Percentiles rank a stretch among this genome's conserved stretches.
phyloP scores from a whole-genome alignment of 2,329 filamentous ascomycete genomes.

The Colletotrichum sp. region DNA sequence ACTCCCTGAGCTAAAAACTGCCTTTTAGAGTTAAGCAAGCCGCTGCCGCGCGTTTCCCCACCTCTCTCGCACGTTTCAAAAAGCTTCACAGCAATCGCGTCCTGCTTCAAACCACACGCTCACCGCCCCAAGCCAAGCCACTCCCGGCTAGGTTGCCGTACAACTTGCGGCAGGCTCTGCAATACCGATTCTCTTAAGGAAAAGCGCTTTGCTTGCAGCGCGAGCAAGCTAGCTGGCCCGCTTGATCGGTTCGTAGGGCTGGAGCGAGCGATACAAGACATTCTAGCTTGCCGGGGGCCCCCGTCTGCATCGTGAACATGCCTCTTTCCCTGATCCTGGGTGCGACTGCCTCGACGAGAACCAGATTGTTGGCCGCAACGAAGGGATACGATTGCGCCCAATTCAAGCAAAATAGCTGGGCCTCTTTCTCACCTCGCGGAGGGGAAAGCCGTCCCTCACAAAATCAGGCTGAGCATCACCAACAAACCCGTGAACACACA shows the following conservation, averaged over 20 bases:
- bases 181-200: neutral
- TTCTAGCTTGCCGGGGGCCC: neutral
- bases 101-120: neutral
- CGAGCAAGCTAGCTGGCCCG: neutral
- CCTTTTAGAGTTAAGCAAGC: neutral
- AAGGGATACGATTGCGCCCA: neutral
- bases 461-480: constrained; percentile 3
- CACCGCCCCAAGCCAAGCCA: neutral
- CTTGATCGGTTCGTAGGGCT: neutral
- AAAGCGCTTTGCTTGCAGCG: neutral
- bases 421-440: neutral
- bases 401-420: neutral
- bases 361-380: neutral
- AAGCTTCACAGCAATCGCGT: neutral
- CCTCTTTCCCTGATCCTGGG: neutral
- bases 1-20: neutral
- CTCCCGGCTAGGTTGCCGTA: neutral
- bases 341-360: neutral
- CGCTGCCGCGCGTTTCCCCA: neutral
- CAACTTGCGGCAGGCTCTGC: neutral
- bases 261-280: neutral
- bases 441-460: neutral
- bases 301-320: neutral
- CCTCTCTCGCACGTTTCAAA: neutral
- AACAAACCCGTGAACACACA: neutral